These are phyloP conservation scores for Neonectria punicea DNA, from an alignment of 2,329 filamentous ascomycete genomes.

Conservation along the genomic window DNA sequence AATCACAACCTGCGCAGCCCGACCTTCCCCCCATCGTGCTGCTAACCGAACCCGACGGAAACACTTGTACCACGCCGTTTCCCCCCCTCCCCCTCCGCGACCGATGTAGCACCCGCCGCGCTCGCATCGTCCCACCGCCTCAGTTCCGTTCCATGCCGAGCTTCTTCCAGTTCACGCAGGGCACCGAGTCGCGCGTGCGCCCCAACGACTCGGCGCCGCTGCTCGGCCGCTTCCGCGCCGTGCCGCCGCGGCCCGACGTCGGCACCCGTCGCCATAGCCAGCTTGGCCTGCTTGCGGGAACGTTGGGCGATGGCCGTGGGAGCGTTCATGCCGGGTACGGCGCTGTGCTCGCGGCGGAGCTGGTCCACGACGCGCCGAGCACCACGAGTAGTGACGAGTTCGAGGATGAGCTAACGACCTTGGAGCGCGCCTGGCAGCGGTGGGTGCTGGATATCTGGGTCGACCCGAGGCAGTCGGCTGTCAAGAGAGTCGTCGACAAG, in stretches of 20 bases:
- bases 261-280: constrained; percentile 47
- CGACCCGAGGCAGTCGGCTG: constrained; percentile 67
- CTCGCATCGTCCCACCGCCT: constrained; percentile 4
- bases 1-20: not conserved
- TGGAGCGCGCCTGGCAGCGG: constrained; percentile 50
- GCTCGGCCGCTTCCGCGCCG: constrained; percentile 73
- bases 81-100: not conserved
- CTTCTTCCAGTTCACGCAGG: constrained; percentile 75
- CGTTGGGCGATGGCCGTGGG: constrained; percentile 53
- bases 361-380: constrained; percentile 45
- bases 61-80: not conserved
- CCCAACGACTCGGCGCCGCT: constrained; percentile 68
- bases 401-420: constrained; percentile 48
- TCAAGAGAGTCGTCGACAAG: constrained; percentile 66
- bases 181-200: constrained; percentile 66
- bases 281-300: constrained; percentile 52
- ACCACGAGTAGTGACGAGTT: constrained; percentile 41
- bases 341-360: constrained; percentile 58
- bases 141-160: constrained; percentile 62
- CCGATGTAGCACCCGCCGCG: constrained; percentile 31
- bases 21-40: not conserved
- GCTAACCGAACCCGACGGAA: not conserved
- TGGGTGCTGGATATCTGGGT: constrained; percentile 67
- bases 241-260: constrained; percentile 57
- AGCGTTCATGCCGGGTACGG: constrained; percentile 69